Evolutionary conservation across 2,329 filamentous ascomycete genomes (phyloP).

Genomic region (Blastomyces emzantsi): DNA sequence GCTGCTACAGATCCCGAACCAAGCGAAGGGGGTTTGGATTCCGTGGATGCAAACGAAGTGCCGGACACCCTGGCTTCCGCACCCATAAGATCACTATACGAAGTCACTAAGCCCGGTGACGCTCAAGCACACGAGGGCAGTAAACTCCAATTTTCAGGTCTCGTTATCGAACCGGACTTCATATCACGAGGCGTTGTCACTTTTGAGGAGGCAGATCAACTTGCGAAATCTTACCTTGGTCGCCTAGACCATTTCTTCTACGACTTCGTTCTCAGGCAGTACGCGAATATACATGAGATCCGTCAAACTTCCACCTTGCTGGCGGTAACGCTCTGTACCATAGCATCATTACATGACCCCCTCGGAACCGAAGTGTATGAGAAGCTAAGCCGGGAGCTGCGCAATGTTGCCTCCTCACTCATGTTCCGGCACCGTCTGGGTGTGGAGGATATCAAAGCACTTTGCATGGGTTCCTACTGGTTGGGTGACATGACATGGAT

Average conservation of each 20-base stretch:
- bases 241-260: slow-evolving; percentile 40
- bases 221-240: slow-evolving; percentile 33
- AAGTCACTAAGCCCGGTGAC: slow-evolving; percentile 39
- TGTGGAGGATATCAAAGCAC: slow-evolving; percentile 43
- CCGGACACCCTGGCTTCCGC: slow-evolving; percentile 30
- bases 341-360: slow-evolving; percentile 43
- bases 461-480: slow-evolving; percentile 50
- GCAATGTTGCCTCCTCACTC: slow-evolving; percentile 43
- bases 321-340: slow-evolving; percentile 40
- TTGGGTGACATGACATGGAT: slow-evolving; percentile 46
- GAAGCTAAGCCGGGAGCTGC: slow-evolving; percentile 44
- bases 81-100: slow-evolving; percentile 42
- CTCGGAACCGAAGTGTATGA: slow-evolving; percentile 40
- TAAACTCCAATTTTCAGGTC: slow-evolving; percentile 26
- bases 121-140: slow-evolving; percentile 28
- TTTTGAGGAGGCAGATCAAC: slow-evolving; percentile 33
- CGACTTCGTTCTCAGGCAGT: slow-evolving; percentile 10
- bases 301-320: slow-evolving; percentile 31
- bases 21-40: slow-evolving; percentile 6
- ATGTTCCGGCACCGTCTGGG: slow-evolving; percentile 46
- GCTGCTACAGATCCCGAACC: slow-evolving; percentile 6
- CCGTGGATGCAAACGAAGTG: slow-evolving; percentile 5
- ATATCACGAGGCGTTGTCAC: slow-evolving; percentile 36
- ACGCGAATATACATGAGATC: slow-evolving; percentile 11
- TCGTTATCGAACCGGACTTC: slow-evolving; percentile 40